Percentiles rank a stretch among this genome's conserved stretches.
Conservation (phyloP, 2,329 filamentous ascomycete genomes). For the Scleromitrula shiraiana region DNA sequence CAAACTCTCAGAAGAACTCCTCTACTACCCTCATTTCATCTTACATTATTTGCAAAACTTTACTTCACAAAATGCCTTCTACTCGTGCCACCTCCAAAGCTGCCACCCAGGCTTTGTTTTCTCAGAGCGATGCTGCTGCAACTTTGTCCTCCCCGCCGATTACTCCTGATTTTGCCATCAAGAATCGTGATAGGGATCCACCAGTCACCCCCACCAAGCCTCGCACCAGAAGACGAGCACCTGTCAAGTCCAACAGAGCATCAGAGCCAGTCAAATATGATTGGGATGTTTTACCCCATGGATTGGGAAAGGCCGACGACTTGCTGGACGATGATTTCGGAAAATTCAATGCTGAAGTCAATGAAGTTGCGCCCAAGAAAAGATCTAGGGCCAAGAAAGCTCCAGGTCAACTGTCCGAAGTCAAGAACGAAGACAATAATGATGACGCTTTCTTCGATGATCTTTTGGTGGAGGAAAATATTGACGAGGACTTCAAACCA, state of each 20-base stretch:
- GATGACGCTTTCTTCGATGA: background rate
- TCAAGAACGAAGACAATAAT: slow-evolving; percentile 2
- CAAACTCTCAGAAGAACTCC: no score
- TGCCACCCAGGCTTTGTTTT: background rate
- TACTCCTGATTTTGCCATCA: no score
- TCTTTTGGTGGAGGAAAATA: background rate
- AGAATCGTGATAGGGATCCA: no score
- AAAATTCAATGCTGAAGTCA: background rate
- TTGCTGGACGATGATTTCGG: slow-evolving; percentile 10
- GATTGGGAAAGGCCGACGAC: slow-evolving; percentile 36
- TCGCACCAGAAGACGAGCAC: slow-evolving; percentile 11
- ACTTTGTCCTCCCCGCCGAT: slow-evolving; percentile 2
- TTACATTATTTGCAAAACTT: no score
- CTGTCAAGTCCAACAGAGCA: background rate
- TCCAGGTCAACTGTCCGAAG: background rate
- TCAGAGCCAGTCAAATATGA: slow-evolving; percentile 14
- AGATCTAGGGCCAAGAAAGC: background rate
- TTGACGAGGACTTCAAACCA: no score
- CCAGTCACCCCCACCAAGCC: no score
- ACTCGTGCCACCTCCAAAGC: slow-evolving; percentile 2
- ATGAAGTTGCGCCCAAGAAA: background rate
- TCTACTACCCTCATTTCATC: no score
- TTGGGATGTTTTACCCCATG: slow-evolving; percentile 46
- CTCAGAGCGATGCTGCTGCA: background rate
- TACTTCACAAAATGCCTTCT: slow-evolving; percentile 3